Evolutionary conservation across 352 stramenopile genomes (phyloP).

Genomic region (Pythium brassicae): DNA sequence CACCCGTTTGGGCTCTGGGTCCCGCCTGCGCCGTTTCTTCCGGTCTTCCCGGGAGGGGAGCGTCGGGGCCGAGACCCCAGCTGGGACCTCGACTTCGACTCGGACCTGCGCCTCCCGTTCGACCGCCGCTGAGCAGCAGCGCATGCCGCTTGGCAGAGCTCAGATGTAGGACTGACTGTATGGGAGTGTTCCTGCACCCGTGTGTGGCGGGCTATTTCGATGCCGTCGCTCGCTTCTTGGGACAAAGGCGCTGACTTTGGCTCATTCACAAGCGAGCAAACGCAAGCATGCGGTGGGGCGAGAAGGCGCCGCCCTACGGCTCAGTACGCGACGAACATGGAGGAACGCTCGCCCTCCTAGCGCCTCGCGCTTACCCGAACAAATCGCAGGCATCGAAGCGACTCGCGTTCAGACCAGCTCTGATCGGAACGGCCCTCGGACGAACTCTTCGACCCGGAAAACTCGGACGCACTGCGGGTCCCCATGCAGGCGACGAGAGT

Average conservation of each 20-base stretch:
- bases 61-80: background rate
- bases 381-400: background rate
- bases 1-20: background rate
- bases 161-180: too few relatives aligned
- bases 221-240: too few relatives aligned
- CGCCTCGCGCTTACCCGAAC: background rate
- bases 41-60: background rate
- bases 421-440: conserved; percentile 6
- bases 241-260: too few relatives aligned
- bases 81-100: conserved; percentile 1
- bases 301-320: background rate
- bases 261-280: background rate
- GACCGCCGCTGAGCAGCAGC: background rate
- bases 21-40: conserved; percentile 4
- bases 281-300: conserved; percentile 11
- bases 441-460: conserved; percentile 5
- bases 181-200: too few relatives aligned
- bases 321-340: conserved; percentile 3
- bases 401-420: background rate
- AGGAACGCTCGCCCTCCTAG: too few relatives aligned
- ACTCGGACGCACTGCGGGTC: background rate
- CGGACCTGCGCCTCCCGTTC: conserved; percentile 3
- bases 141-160: too few relatives aligned
- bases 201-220: background rate
- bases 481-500: background rate